Conservation (phyloP, 441 rosid genomes). For the Populus trichocarpa region DNA sequence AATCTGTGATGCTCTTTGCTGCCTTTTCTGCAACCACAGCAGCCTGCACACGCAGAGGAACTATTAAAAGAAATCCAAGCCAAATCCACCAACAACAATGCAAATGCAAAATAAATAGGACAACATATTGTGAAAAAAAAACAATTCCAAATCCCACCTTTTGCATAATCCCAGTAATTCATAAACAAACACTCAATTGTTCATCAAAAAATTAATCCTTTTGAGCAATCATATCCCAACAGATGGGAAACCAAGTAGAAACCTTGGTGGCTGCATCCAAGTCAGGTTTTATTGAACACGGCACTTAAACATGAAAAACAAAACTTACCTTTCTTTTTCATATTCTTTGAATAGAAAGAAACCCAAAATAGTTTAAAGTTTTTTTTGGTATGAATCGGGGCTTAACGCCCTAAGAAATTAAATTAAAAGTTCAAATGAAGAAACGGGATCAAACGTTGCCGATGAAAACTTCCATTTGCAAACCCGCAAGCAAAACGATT, state of each 20-base stretch:
- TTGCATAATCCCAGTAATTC: background rate
- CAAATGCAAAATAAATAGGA: background rate
- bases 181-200: background rate
- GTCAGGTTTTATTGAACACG: background rate
- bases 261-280: background rate
- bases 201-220: background rate
- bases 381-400: too few species aligned
- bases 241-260: background rate
- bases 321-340: background rate
- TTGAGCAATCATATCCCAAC: background rate
- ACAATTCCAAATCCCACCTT: background rate
- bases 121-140: background rate
- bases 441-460: background rate
- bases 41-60: conserved; percentile 54
- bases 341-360: background rate
- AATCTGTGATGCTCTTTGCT: conserved; percentile 69
- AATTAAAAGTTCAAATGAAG: too few species aligned
- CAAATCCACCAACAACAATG: background rate
- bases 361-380: background rate
- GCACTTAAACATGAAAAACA: background rate
- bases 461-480: background rate
- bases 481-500: background rate
- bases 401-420: background rate
- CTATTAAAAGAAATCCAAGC: conserved; percentile 15
- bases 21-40: conserved; percentile 82